Conservation (phyloP, 108 stramenopile species). For the Skeletonema potamos region DNA sequence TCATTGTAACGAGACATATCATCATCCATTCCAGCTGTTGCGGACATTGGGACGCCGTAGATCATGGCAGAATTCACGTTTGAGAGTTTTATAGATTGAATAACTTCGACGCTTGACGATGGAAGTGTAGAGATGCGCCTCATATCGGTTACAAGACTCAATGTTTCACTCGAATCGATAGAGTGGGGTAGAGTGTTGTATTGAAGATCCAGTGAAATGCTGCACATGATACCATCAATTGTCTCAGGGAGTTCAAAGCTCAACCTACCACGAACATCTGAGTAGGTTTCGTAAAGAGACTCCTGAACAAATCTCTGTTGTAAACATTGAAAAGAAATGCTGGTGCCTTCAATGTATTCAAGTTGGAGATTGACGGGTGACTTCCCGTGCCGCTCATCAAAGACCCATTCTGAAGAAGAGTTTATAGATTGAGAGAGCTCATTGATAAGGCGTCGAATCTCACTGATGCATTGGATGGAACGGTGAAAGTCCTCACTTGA, state of each 20-base stretch:
- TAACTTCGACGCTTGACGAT: slow-evolving; percentile 36
- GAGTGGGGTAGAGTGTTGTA: slow-evolving; percentile 33
- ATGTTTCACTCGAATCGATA: slow-evolving; percentile 29
- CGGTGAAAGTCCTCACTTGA: slow-evolving; percentile 9
- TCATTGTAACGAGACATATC: slow-evolving; percentile 42
- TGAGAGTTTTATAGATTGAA: slow-evolving; percentile 40
- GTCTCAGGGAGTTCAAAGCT: slow-evolving; percentile 48
- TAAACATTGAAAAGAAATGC: slow-evolving; percentile 35
- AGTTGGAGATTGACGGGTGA: slow-evolving; percentile 26
- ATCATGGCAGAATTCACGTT: slow-evolving; percentile 44
- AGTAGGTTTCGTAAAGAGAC: slow-evolving; percentile 23
- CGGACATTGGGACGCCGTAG: slow-evolving; percentile 47
- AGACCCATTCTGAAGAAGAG: neutral
- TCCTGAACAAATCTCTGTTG: slow-evolving; percentile 32
- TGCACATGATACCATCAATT: slow-evolving; percentile 39
- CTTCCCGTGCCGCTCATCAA: neutral
- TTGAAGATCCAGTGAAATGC: slow-evolving; percentile 36
- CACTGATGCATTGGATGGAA: slow-evolving; percentile 29
- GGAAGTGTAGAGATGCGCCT: slow-evolving; percentile 17
- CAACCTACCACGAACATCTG: slow-evolving; percentile 17
- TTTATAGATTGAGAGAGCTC: slow-evolving; percentile 14
- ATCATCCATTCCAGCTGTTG: slow-evolving; percentile 33
- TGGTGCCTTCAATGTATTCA: slow-evolving; percentile 36
- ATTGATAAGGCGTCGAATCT: slow-evolving; percentile 27
- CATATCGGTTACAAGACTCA: slow-evolving; percentile 38